These are phyloP conservation scores for Naganishia friedmannii DNA, from an alignment of 768 basidiomycete genomes.

Conservation along the genomic window DNA sequence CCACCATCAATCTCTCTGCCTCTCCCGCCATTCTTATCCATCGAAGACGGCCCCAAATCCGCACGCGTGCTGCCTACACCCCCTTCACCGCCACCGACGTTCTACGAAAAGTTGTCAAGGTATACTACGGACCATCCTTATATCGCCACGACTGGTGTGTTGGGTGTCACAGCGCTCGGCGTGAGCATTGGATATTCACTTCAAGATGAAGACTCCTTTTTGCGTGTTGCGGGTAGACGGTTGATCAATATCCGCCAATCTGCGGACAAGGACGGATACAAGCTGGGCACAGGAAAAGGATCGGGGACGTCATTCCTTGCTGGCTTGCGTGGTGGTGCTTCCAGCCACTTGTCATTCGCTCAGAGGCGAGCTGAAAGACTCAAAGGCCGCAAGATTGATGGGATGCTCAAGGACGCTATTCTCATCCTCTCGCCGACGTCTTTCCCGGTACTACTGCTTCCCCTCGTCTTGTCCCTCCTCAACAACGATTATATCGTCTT, in stretches of 20 bases:
- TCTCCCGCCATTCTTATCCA: too few relatives aligned
- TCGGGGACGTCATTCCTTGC: conserved; percentile 12
- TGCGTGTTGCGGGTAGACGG: background rate
- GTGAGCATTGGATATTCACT: conserved; percentile 13
- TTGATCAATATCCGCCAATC: background rate
- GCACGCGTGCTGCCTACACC: conserved; percentile 43
- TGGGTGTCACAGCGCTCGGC: conserved; percentile 7
- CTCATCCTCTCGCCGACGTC: conserved; percentile 46
- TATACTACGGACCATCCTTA: conserved; percentile 3
- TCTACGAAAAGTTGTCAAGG: background rate
- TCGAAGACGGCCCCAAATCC: too few relatives aligned
- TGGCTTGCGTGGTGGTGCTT: conserved; percentile 8
- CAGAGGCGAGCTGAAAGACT: conserved; percentile 8
- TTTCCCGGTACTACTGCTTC: conserved; percentile 40
- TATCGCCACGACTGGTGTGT: background rate
- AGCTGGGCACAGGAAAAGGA: background rate
- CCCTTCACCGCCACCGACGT: background rate
- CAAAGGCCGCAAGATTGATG: conserved; percentile 13
- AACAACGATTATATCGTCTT: conserved; percentile 47
- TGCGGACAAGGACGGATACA: conserved; percentile 8
- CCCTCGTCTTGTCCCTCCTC: conserved; percentile 41
- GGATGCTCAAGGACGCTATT: conserved; percentile 20
- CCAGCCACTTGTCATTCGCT: background rate
- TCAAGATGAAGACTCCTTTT: conserved; percentile 17
- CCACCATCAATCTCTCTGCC: conserved; percentile 44